These are phyloP conservation scores for Takashimella koratensis DNA, from an alignment of 1,284 basidiomycete species.

Conservation along the genomic window DNA sequence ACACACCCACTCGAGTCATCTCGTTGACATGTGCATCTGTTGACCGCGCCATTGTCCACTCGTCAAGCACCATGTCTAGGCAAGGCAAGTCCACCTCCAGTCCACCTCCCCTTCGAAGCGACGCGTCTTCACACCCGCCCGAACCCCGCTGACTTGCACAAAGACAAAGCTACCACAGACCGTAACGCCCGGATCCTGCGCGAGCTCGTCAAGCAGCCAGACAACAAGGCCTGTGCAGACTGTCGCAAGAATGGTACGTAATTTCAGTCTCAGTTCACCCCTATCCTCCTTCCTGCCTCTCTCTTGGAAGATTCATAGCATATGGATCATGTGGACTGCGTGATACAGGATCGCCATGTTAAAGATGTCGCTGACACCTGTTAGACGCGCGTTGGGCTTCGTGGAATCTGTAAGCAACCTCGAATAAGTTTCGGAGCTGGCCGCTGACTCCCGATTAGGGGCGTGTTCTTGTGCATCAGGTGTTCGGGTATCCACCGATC, in stretches of 20 bases:
- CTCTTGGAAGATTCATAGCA: background rate
- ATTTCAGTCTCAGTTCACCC: background rate
- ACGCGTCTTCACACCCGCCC: background rate
- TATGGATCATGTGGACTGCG: too few species aligned
- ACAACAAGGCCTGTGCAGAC: constrained; percentile 92
- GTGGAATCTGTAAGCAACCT: constrained; percentile 75
- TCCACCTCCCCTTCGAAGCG: background rate
- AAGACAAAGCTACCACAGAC: constrained; percentile 80
- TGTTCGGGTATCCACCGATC: constrained; percentile 98
- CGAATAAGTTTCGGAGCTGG: constrained; percentile 5
- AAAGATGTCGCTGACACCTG: background rate
- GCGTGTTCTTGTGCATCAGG: constrained; percentile 90
- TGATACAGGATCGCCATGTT: background rate
- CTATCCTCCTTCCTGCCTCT: background rate
- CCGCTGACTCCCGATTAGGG: constrained; percentile 53
- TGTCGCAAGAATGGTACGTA: constrained; percentile 83
- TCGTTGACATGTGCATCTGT: too few species aligned
- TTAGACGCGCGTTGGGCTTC: constrained; percentile 96
- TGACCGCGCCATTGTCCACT: too few species aligned
- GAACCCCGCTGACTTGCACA: constrained; percentile 12
- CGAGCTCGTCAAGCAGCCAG: constrained; percentile 78
- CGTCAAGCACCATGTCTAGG: constrained; percentile 36
- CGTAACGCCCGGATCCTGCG: constrained; percentile 69
- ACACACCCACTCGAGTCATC: too few species aligned
- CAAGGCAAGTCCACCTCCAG: constrained; percentile 37